Evolutionary conservation across 2,329 filamentous ascomycete genomes (phyloP), one percentile per base, ranked within the genome.

Genomic region (Penicillium thymicola): DNA sequence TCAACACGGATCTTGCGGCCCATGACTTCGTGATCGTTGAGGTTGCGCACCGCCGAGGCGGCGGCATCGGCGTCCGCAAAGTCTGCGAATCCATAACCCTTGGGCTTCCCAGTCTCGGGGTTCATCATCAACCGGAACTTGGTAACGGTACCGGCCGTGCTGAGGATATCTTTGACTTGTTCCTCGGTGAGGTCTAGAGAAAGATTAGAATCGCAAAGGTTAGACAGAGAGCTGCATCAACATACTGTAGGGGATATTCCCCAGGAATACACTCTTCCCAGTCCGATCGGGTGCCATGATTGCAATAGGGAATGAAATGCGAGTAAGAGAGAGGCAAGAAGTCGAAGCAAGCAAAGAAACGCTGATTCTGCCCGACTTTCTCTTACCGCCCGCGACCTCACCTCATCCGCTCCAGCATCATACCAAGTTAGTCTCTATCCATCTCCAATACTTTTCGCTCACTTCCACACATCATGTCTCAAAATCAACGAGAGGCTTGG

Each of bases 61-160:
- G 94, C 94, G 27, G 92, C 82, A 84, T 96, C 93, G 58, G 90
- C 87, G 70, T 97, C 94, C 54, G 91, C 89, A 71, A 96, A 99
- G 73, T 97, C 93, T 69, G 92, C 90, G 68, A 97, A 99, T 36
- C 94, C 94, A 72, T 96, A 99, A 18, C 94, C 94, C 75, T 97
- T 97, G 0, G 94, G 92, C 55, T 91, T 87, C 41, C 93, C 92
- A 3, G 92, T 97, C 70, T 97, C 93, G 51, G 92, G 89, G 78
- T 97, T 95, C 76, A 96, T 95, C 62, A 97, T 93, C 47, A 97
- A 83, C 51, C 93, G 86, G 73, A 97, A 97, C 72, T 89, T 93
- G 57, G 95, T 82, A 1, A 97, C 93, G 63, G 92, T 90, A 57
- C 94, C 94, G 51, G 90, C 92, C 62, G 89, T 89, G 71, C 87